phyloP scores from a whole-genome alignment of 1,284 basidiomycete species.

The Paramarasmius palmivorus region DNA sequence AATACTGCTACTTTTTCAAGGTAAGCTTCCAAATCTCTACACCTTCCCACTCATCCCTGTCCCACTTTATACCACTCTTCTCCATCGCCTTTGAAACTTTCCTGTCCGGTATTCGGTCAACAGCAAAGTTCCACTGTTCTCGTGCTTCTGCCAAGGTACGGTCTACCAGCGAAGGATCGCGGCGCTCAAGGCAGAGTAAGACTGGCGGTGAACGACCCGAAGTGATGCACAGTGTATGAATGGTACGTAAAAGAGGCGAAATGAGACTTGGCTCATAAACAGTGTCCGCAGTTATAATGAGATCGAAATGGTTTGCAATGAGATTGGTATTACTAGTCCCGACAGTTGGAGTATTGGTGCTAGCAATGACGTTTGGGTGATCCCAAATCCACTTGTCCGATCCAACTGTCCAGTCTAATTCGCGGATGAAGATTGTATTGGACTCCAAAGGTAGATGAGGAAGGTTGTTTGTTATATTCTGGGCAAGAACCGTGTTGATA shows the following conservation, averaged over 20 bases:
- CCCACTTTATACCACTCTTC: constrained; percentile 59
- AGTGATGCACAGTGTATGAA: constrained; percentile 50
- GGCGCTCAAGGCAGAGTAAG: constrained; percentile 71
- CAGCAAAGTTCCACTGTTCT: constrained; percentile 50
- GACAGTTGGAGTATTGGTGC: constrained; percentile 21
- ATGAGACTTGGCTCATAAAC: constrained; percentile 71
- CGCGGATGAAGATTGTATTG: constrained; percentile 48
- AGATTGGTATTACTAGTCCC: constrained; percentile 18
- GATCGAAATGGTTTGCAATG: constrained; percentile 65
- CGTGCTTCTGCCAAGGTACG: constrained; percentile 37
- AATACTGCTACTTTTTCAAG: constrained; percentile 7
- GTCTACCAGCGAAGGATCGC: background rate
- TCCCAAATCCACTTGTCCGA: constrained; percentile 60
- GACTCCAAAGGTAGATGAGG: constrained; percentile 36
- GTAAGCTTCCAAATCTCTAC: constrained; percentile 72
- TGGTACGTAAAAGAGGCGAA: constrained; percentile 70
- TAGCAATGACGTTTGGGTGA: constrained; percentile 38
- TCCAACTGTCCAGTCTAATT: constrained; percentile 65
- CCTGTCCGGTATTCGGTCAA: constrained; percentile 60
- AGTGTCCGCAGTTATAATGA: constrained; percentile 86
- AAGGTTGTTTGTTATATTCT: constrained; percentile 62
- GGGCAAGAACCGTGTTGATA: constrained; percentile 62
- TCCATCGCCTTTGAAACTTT: constrained; percentile 44
- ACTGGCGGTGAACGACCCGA: constrained; percentile 35
- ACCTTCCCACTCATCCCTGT: constrained; percentile 71